phyloP scores from a whole-genome alignment of 1,284 basidiomycete genomes.

The Puccinia hordei region DNA sequence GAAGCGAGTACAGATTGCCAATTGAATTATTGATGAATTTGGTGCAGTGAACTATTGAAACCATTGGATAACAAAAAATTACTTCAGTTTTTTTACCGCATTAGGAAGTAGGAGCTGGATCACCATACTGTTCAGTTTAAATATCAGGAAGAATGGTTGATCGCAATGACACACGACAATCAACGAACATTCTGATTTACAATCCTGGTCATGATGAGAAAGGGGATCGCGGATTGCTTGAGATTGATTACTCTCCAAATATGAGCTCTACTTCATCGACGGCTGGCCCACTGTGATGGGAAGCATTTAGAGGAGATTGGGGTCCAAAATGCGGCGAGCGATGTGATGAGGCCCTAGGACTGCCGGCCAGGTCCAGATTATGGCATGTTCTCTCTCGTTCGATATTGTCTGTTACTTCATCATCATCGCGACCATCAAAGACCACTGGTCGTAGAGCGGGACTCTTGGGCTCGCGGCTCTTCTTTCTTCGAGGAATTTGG shows the following conservation, averaged over 20 bases:
- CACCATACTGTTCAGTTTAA: no score
- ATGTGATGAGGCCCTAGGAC: slow-evolving; percentile 5
- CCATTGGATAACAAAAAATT: no score
- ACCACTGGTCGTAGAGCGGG: slow-evolving; percentile 47
- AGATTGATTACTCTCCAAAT: slow-evolving; percentile 37
- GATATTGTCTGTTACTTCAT: neutral
- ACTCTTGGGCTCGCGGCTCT: slow-evolving; percentile 48
- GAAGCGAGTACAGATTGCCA: no score
- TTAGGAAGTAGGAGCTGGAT: no score
- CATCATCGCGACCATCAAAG: slow-evolving; percentile 39
- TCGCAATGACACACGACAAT: no score
- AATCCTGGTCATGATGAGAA: neutral
- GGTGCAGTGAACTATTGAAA: no score
- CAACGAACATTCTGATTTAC: neutral
- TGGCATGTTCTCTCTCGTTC: neutral
- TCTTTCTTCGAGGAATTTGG: slow-evolving; percentile 26
- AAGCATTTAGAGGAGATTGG: slow-evolving; percentile 36
- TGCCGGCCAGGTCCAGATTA: neutral
- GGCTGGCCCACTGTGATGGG: slow-evolving; percentile 43
- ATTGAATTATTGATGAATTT: no score
- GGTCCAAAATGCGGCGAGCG: slow-evolving; percentile 43
- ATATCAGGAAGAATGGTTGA: no score
- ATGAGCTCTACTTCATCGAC: slow-evolving; percentile 50
- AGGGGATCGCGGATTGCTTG: neutral
- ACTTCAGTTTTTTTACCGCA: no score